phyloP scores from a whole-genome alignment of 139 green algal species.

The Tetradesmus lagerheimii region DNA sequence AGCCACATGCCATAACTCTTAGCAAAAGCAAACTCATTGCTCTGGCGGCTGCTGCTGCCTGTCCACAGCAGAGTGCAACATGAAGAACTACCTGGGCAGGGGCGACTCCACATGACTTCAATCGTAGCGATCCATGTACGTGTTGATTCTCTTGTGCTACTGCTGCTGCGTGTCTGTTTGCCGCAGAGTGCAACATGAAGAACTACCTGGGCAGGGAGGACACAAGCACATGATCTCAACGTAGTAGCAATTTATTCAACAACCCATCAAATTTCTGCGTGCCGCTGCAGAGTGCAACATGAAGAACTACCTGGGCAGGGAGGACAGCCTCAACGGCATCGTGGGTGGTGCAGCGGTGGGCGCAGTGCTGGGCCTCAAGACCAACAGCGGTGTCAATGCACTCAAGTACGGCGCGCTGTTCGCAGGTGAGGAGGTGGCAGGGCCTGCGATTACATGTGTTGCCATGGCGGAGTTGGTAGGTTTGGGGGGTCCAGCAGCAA shows the following conservation, averaged over 20 bases:
- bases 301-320: constrained; percentile 43
- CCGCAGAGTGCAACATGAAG: constrained; percentile 36
- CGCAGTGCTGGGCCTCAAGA: constrained; percentile 42
- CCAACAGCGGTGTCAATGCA: not conserved
- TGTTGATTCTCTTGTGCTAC: no score
- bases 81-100: constrained; percentile 33
- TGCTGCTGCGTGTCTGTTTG: no score
- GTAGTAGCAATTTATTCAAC: no score
- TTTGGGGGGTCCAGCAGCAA: constrained; percentile 35
- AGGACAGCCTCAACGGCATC: constrained; percentile 27
- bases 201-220: constrained; percentile 45
- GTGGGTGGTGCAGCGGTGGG: constrained; percentile 44
- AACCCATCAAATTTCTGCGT: no score
- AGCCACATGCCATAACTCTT: no score
- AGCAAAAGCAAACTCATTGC: no score
- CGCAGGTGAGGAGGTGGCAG: constrained; percentile 16
- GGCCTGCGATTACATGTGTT: no score
- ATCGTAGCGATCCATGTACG: no score
- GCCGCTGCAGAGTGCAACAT: constrained; percentile 28
- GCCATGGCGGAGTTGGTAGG: no score
- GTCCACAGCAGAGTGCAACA: constrained; percentile 27
- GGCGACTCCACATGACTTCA: not conserved
- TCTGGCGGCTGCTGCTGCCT: no score
- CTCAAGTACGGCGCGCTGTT: constrained; percentile 29
- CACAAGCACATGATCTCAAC: no score